Evolutionary conservation across 805 yeast species (phyloP).

Genomic region (Scheffersomyces spartinae): DNA sequence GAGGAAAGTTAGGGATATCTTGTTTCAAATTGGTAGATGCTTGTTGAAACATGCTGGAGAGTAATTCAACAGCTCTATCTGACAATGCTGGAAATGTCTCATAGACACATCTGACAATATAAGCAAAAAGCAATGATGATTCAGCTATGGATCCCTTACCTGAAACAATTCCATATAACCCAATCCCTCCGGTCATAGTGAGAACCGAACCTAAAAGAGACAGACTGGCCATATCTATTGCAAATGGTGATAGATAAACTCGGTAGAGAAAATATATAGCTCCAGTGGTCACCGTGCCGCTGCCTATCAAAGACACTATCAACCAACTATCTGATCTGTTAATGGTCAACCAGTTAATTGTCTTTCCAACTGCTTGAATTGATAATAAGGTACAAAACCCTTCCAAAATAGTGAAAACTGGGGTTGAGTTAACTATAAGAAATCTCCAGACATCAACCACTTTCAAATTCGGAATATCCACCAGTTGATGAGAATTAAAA

Average conservation of each 20-base stretch:
- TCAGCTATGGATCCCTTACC: conserved; percentile 87
- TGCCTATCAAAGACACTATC: conserved; percentile 55
- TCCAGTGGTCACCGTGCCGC: conserved; percentile 67
- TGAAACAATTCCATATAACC: conserved; percentile 74
- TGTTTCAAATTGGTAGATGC: conserved; percentile 20
- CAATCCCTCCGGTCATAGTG: conserved; percentile 62
- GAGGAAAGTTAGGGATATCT: conserved; percentile 26
- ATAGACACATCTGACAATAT: conserved; percentile 85
- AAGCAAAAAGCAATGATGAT: conserved; percentile 74
- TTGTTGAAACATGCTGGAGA: conserved; percentile 20
- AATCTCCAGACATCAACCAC: conserved; percentile 60
- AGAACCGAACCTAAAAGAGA: conserved; percentile 79
- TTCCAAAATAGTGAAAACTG: conserved; percentile 79
- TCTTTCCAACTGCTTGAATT: conserved; percentile 88
- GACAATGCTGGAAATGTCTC: conserved; percentile 86
- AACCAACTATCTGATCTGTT: conserved; percentile 68
- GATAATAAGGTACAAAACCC: conserved; percentile 86
- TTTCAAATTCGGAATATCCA: conserved; percentile 22
- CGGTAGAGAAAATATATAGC: conserved; percentile 72
- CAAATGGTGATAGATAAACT: conserved; percentile 67
- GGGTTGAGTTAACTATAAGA: conserved; percentile 69
- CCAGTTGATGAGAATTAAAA: conserved; percentile 19
- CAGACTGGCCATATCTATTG: conserved; percentile 62
- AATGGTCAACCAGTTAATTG: conserved; percentile 55
- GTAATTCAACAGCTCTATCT: conserved; percentile 27